phyloP scores from a whole-genome alignment of 2,329 filamentous ascomycete genomes.

The Xylariaceae sp. region DNA sequence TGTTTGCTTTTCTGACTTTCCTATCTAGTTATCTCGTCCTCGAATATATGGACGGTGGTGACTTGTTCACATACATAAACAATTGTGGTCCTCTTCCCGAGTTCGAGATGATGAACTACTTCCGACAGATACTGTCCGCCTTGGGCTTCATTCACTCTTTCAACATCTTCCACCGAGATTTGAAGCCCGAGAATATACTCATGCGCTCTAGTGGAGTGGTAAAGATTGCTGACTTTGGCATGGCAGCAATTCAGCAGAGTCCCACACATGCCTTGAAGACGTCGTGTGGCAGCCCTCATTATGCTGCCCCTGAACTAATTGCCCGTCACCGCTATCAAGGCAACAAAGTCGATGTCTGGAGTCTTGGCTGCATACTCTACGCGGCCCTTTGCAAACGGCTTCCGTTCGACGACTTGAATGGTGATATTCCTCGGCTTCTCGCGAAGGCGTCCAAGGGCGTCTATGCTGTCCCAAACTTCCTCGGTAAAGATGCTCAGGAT shows the following conservation, averaged over 20 bases:
- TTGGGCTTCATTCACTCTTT: slow-evolving; percentile 90
- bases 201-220: slow-evolving; percentile 70
- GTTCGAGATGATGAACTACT: slow-evolving; percentile 74
- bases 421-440: slow-evolving; percentile 57
- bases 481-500: slow-evolving; percentile 66
- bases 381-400: slow-evolving; percentile 78
- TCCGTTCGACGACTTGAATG: slow-evolving; percentile 65
- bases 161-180: slow-evolving; percentile 90
- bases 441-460: slow-evolving; percentile 53
- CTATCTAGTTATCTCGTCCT: slow-evolving; percentile 79
- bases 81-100: slow-evolving; percentile 68
- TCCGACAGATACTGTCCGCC: slow-evolving; percentile 88
- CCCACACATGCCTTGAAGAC: slow-evolving; percentile 74
- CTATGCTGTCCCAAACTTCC: slow-evolving; percentile 56
- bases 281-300: slow-evolving; percentile 93
- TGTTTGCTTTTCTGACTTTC: slow-evolving; percentile 24
- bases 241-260: slow-evolving; percentile 87
- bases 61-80: slow-evolving; percentile 84
- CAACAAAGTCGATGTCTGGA: slow-evolving; percentile 89
- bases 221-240: slow-evolving; percentile 96
- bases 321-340: slow-evolving; percentile 65
- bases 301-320: slow-evolving; percentile 89
- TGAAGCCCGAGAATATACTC: slow-evolving; percentile 96
- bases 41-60: slow-evolving; percentile 75
- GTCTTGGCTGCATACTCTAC: slow-evolving; percentile 82